phyloP scores from a whole-genome alignment of 2,329 filamentous ascomycete genomes.

The Fonsecaea monophora region DNA sequence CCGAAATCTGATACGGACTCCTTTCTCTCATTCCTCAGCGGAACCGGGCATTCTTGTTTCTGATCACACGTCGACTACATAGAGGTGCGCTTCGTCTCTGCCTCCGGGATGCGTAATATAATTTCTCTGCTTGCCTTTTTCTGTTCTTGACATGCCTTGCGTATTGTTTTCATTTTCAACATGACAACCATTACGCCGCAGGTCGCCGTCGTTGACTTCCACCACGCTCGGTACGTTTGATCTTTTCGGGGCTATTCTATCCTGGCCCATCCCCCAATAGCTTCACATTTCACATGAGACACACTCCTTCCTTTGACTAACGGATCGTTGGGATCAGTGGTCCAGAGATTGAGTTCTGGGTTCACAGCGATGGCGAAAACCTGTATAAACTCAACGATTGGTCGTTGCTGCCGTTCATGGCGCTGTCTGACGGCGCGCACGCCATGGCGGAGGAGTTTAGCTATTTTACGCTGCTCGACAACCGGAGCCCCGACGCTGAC shows the following conservation, averaged over 20 bases:
- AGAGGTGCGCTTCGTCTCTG: background rate
- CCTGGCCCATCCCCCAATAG: background rate
- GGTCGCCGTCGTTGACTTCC: slow-evolving; percentile 81
- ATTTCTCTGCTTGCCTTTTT: background rate
- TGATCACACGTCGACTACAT: background rate
- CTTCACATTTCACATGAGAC: background rate
- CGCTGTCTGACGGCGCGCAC: slow-evolving; percentile 92
- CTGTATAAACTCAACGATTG: slow-evolving; percentile 86
- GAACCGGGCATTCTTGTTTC: background rate
- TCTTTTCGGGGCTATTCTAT: background rate
- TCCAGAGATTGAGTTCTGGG: slow-evolving; percentile 92
- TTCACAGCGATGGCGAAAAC: slow-evolving; percentile 78
- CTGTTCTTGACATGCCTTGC: slow-evolving; percentile 7
- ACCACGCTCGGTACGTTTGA: slow-evolving; percentile 68
- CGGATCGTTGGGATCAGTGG: slow-evolving; percentile 60
- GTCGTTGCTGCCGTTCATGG: slow-evolving; percentile 94
- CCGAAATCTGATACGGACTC: background rate
- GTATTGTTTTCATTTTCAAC: background rate
- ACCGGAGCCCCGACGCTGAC: background rate
- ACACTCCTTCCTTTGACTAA: background rate
- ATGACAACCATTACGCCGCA: slow-evolving; percentile 59
- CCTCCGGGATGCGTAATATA: background rate
- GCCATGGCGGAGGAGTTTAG: slow-evolving; percentile 96
- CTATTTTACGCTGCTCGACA: slow-evolving; percentile 86
- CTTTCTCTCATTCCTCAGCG: background rate